Percentiles rank a stretch among this genome's conserved stretches.
These are phyloP conservation scores for Metschnikowia peoriensis DNA, from an alignment of 805 yeast species.

Conservation along the genomic window DNA sequence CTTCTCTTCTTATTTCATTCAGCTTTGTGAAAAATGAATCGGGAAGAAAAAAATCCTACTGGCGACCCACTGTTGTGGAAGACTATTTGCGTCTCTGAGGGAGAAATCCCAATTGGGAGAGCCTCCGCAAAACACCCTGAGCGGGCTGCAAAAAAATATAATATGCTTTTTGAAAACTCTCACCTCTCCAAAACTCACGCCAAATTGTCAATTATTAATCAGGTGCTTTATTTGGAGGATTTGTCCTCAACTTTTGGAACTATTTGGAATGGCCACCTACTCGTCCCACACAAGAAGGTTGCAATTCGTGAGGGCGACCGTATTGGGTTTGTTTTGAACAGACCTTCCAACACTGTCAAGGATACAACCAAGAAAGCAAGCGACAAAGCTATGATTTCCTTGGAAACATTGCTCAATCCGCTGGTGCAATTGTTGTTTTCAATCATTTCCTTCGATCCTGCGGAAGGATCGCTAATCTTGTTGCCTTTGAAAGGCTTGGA, in stretches of 20 bases:
- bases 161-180: constrained; percentile 31
- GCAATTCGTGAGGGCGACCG: constrained; percentile 23
- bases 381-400: constrained; percentile 2
- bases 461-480: constrained; percentile 6
- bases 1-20: not conserved
- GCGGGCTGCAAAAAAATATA: constrained; percentile 26
- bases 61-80: constrained; percentile 10
- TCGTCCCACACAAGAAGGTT: constrained; percentile 20
- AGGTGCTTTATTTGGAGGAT: constrained; percentile 28
- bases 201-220: constrained; percentile 18
- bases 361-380: constrained; percentile 3
- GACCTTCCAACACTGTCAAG: constrained; percentile 23
- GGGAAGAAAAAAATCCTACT: not conserved
- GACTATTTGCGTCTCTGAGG: constrained; percentile 6
- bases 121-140: constrained; percentile 30
- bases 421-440: constrained; percentile 10
- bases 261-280: constrained; percentile 25
- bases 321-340: constrained; percentile 35
- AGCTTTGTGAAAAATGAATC: not conserved
- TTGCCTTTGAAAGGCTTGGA: constrained; percentile 5
- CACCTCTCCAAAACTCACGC: constrained; percentile 43
- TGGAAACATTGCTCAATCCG: constrained; percentile 12
- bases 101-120: constrained; percentile 20
- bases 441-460: constrained; percentile 4
- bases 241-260: constrained; percentile 40